A percentile compares a stretch with the other conserved stretches of the same genome.
Conservation (phyloP, 2,329 filamentous ascomycete genomes). For the Aspergillus chevalieri region DNA sequence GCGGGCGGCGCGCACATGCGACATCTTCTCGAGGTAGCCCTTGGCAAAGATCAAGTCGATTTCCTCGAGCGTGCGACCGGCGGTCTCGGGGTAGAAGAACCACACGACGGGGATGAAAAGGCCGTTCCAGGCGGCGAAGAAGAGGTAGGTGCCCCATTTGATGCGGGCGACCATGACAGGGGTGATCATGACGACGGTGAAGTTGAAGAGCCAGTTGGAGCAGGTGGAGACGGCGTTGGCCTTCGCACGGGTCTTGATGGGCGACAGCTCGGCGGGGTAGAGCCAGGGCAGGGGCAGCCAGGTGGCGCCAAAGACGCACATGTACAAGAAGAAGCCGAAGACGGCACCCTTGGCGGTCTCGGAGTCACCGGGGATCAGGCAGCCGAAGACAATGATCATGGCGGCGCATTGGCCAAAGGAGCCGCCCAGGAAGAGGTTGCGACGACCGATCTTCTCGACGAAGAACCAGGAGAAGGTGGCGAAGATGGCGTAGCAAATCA, state of each 20-base stretch:
- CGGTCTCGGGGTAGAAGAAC: conserved; percentile 25
- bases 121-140: conserved; percentile 13
- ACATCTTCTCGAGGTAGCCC: background rate
- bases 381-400: conserved; percentile 1
- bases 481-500: conserved; percentile 1
- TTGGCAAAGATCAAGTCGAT: conserved; percentile 23
- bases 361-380: conserved; percentile 5
- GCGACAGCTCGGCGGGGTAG: conserved; percentile 1
- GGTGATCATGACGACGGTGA: conserved; percentile 1
- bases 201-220: conserved; percentile 1
- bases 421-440: conserved; percentile 1
- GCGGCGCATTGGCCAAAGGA: background rate
- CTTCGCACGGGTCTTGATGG: conserved; percentile 1
- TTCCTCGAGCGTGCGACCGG: conserved; percentile 20
- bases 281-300: background rate
- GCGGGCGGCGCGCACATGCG: background rate
- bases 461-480: conserved; percentile 1
- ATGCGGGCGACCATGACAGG: background rate
- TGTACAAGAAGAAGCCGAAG: conserved; percentile 33
- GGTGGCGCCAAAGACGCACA: background rate
- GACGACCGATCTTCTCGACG: conserved; percentile 1
- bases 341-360: conserved; percentile 11
- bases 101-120: conserved; percentile 18
- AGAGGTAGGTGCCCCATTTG: background rate
- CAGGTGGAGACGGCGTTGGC: conserved; percentile 1